Percentiles rank a stretch among this genome's conserved stretches.
phyloP scores from a whole-genome alignment of 345 rosid genomes.

The Syzygium oleosum region DNA sequence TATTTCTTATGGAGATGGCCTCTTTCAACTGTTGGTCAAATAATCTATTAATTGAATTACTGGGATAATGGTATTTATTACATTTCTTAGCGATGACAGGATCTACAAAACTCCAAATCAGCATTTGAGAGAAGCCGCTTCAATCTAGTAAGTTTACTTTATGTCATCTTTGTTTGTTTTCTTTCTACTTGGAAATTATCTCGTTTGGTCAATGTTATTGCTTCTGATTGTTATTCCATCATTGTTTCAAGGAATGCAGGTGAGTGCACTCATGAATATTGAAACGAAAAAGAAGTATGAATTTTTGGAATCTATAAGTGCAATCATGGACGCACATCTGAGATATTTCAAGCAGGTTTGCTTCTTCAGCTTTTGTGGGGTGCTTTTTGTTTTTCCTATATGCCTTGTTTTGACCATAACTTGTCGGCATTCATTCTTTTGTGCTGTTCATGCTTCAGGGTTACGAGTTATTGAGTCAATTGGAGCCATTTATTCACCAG shows the following conservation, averaged over 20 bases:
- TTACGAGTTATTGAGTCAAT: conserved; percentile 55
- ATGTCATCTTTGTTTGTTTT: neutral
- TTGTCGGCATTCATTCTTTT: conserved; percentile 5
- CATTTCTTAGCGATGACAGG: conserved; percentile 26
- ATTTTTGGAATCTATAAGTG: conserved; percentile 87
- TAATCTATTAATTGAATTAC: neutral
- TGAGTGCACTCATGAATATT: conserved; percentile 59
- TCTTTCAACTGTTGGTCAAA: neutral
- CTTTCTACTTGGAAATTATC: neutral
- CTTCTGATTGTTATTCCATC: conserved; percentile 19
- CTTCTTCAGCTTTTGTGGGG: conserved; percentile 3
- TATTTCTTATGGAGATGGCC: neutral
- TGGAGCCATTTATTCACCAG: conserved; percentile 85
- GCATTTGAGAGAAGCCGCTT: conserved; percentile 83
- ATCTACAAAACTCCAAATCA: conserved; percentile 77
- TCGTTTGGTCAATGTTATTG: conserved; percentile 2
- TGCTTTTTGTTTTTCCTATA: neutral
- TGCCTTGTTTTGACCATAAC: neutral
- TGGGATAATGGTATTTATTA: neutral
- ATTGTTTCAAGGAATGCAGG: conserved; percentile 73
- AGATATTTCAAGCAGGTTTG: conserved; percentile 77
- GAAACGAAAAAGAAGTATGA: conserved; percentile 85
- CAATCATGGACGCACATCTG: conserved; percentile 84
- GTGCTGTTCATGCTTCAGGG: conserved; percentile 39
- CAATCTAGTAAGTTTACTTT: conserved; percentile 54